Base-by-base conservation (phyloP, 345 rosid species). In the Populus simonii region DNA sequence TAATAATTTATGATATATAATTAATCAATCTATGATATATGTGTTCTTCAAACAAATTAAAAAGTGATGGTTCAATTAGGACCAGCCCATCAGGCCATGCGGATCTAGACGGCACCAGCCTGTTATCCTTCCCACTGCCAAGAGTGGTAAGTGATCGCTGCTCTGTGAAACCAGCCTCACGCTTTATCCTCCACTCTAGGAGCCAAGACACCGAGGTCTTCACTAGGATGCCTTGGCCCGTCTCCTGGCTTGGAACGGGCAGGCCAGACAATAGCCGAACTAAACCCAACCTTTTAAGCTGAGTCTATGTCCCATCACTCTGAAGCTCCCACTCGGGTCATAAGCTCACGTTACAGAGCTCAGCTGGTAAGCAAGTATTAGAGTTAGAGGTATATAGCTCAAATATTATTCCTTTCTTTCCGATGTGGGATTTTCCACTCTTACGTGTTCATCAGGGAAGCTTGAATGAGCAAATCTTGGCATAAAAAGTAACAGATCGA, bases 141-240 rank as follows among this genome's bases (percentile, higher is more conserved):
- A 22, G 77, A 81, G 79, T 9, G 79, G 85, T 18, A 86, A 55
- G 78, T 68, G 0, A 0, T 61, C 80, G 70, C 74, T 78, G 80
- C 80, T 78, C 80, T 71, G 80, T 78, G 67, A 86, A 74, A 36
- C 84, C 87, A 79, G 87, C 84, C 87, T 86, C 47, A 80, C 89
- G 87, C 89, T 18, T 7, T 86, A 31, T 76, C 83, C 86, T 73
- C 82, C 87, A 0, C 86, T 86, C 0, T 41, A 86, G 59, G 80
- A 74, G 0, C 70, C 66, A 63, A 0, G 16, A 7, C 6, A 16
- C 36, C 31, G 36, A 0, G 7, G 75, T 77, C 29, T 84, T 71
- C 86, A 76, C 77, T 2, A 1, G 51, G 2, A 3, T 2, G 63
- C 8, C 76, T 2, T 35, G 1, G 67, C 8, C 9, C 84, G 77